Evolutionary conservation across 352 stramenopile genomes (phyloP).

Genomic region (Phytophthora colocasiae): DNA sequence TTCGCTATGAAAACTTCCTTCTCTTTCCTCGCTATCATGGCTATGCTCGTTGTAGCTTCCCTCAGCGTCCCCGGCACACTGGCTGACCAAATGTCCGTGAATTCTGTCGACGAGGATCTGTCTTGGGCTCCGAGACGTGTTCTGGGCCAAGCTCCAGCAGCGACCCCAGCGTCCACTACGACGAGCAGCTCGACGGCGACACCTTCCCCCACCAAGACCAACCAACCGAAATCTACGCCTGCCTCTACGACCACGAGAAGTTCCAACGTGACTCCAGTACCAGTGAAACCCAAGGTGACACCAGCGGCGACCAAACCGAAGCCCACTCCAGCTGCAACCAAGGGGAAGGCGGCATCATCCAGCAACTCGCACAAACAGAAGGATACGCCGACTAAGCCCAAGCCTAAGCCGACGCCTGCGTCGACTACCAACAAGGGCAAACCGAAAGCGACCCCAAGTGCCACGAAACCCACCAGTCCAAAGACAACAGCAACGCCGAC

Average conservation of each 20-base stretch:
- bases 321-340: background rate
- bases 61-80: constrained; percentile 6
- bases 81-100: constrained; percentile 1
- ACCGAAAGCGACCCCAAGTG: constrained; percentile 6
- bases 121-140: constrained; percentile 2
- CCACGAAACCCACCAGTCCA: background rate
- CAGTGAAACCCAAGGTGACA: background rate
- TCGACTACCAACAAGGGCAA: background rate
- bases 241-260: constrained; percentile 6
- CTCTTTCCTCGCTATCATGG: constrained; percentile 14
- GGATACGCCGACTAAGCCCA: constrained; percentile 1
- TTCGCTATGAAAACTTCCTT: constrained; percentile 16
- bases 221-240: constrained; percentile 10
- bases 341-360: background rate
- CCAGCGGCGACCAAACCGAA: constrained; percentile 3
- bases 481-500: constrained; percentile 4
- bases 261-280: background rate
- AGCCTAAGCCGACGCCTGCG: constrained; percentile 1
- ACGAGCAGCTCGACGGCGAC: constrained; percentile 5
- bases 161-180: constrained; percentile 14
- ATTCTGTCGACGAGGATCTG: constrained; percentile 3
- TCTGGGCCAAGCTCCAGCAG: constrained; percentile 15
- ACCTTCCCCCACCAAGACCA: constrained; percentile 14
- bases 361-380: constrained; percentile 1
- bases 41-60: constrained; percentile 10